Evolutionary conservation across 176 grass and related monocot species (phyloP).

Genomic region (Melocanna baccifera): DNA sequence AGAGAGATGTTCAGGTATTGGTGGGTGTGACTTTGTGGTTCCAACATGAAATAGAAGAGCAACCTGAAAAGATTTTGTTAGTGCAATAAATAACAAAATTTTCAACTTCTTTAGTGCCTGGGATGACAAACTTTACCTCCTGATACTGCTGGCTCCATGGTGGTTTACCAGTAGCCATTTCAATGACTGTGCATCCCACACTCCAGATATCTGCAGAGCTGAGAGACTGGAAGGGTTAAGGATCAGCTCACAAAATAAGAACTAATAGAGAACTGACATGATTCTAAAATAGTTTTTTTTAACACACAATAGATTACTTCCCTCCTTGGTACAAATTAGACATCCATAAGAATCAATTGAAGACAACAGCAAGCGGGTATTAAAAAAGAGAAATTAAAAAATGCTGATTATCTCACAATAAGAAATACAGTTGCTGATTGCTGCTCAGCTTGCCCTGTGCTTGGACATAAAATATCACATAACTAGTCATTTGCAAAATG

Average conservation of each 20-base stretch:
- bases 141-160: constrained; percentile 98
- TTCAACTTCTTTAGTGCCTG: not conserved
- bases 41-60: constrained; percentile 98
- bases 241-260: constrained; percentile 19
- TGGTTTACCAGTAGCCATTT: constrained; percentile 99
- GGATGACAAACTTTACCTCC: constrained; percentile 51
- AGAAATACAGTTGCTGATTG: not conserved
- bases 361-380: not conserved
- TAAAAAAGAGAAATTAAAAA: not conserved
- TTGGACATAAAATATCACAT: not conserved
- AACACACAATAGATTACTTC: not conserved
- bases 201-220: constrained; percentile 99
- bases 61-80: constrained; percentile 53
- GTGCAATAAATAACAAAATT: not conserved
- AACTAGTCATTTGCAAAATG: constrained; percentile 12
- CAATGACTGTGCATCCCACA: constrained; percentile 98
- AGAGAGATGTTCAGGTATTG: constrained; percentile 95
- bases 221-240: constrained; percentile 28
- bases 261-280: constrained; percentile 3
- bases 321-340: constrained; percentile 24
- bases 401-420: not conserved
- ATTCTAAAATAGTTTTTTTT: constrained; percentile 7
- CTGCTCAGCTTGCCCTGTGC: not conserved
- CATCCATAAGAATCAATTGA: constrained; percentile 1
- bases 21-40: constrained; percentile 94